Base-by-base conservation (phyloP, 164 flowering plant species). In the Chimonanthus salicifolius region DNA sequence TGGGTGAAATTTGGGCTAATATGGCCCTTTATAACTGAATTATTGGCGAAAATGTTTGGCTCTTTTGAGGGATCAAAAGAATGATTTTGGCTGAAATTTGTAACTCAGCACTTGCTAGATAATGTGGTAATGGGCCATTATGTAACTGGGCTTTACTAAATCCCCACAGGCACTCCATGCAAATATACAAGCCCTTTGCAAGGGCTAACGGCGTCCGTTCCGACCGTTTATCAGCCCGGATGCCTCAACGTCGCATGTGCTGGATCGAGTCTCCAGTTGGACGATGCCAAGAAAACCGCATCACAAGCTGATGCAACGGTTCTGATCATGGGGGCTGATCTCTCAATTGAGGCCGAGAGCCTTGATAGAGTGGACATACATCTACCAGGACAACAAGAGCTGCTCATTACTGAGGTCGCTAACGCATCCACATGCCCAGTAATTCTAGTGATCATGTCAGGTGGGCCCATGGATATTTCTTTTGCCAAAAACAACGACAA, bases 401-500 rank as follows among this genome's bases (percentile, higher is more conserved):
- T n/a, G 6, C 77, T 83, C 9, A 71, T 83, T 50, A 70, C 21
- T 0, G 69, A 66, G 11, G 79, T 86, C 48, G 80, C 84, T 1
- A 58, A 20, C 2, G 86, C 74, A n/a, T 54, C 85, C 0, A 80
- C 75, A 49, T 74, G 74, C 51, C 85, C 85, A 4, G 77, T 80
- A 5, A 71, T 83, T 8, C 58, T 86, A 10, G 86, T 85, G 10
- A 69, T 86, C 49, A 10, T 86, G 6, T 78, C 80, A 48, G 84
- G 78, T 3, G 83, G 86, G 20, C 81, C 91, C 0, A 47, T 90
- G 16, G 92, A 92, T 75, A 84, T 90, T 20, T 60, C 88, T 0
- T 92, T 90, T 44, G 79, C 79, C 6, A 75, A 77, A 64, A 18
- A 72, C 45, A 68, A 80, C 45, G 71, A 75, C n/a, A 71, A 80